Evolutionary conservation across 306 rosid genomes (phyloP).

Genomic region (Delonix regia): DNA sequence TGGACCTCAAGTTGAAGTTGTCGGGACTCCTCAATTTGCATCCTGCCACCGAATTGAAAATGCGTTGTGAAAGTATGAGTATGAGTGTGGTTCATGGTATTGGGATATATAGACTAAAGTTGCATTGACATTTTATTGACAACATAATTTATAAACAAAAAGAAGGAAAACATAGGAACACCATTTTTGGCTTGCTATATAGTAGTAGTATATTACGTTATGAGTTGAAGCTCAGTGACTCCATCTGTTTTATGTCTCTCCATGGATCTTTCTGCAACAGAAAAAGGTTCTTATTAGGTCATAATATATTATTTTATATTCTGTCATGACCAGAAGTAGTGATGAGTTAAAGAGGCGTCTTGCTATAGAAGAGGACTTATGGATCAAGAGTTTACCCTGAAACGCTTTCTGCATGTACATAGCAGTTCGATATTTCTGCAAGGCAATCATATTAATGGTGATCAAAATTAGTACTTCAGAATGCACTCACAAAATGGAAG

Average conservation of each 20-base stretch:
- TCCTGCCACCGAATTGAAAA: neutral
- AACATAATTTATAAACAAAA: no score
- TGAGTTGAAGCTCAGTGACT: conserved; percentile 7
- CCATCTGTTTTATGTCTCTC: neutral
- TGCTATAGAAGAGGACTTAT: neutral
- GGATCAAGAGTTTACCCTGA: conserved; percentile 6
- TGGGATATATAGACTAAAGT: no score
- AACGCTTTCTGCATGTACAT: neutral
- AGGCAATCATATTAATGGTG: neutral
- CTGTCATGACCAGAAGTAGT: no score
- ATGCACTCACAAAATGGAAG: no score
- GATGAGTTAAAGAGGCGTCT: no score
- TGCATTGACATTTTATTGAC: no score
- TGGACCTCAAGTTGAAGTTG: conserved; percentile 31
- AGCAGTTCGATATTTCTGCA: conserved; percentile 30
- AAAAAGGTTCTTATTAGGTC: neutral
- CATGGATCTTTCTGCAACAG: neutral
- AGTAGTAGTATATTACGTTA: conserved; percentile 28
- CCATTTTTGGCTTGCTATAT: no score
- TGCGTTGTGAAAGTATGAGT: neutral
- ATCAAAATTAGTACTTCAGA: neutral
- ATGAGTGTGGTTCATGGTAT: neutral
- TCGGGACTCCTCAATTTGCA: conserved; percentile 32
- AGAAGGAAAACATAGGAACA: no score
- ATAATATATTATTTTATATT: no score